Conservation (phyloP, 352 stramenopile species). For the Pythium insidiosum region DNA sequence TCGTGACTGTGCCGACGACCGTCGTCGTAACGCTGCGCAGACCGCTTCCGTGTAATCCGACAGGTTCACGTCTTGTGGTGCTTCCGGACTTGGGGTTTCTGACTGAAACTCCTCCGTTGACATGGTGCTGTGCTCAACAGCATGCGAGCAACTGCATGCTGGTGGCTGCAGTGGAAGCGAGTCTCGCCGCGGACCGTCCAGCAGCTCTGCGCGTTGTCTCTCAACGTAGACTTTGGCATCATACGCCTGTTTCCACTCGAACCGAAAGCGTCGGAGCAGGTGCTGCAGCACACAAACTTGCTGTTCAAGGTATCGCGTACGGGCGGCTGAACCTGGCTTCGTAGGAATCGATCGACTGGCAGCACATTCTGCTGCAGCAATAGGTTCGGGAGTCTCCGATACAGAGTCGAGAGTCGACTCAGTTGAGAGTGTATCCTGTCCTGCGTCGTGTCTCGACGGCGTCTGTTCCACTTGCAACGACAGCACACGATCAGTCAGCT, state of each 20-base stretch:
- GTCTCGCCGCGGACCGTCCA: slow-evolving; percentile 23
- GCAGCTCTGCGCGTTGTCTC: slow-evolving; percentile 28
- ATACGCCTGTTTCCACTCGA: slow-evolving; percentile 43
- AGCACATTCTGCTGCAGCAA: too few species aligned
- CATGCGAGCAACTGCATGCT: too few species aligned
- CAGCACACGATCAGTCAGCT: slow-evolving; percentile 35
- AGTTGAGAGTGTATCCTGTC: too few species aligned
- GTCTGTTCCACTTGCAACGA: slow-evolving; percentile 17
- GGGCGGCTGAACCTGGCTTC: too few species aligned
- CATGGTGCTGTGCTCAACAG: too few species aligned
- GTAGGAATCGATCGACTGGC: too few species aligned
- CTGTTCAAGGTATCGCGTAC: slow-evolving; percentile 39
- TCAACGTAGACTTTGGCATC: slow-evolving; percentile 22
- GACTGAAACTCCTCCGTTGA: too few species aligned
- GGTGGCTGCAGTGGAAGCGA: slow-evolving; percentile 12
- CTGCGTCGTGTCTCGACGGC: neutral
- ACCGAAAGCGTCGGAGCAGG: slow-evolving; percentile 34
- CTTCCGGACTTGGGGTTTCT: too few species aligned
- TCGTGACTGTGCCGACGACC: slow-evolving; percentile 11
- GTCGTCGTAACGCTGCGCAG: slow-evolving; percentile 32
- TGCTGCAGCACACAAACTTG: slow-evolving; percentile 40
- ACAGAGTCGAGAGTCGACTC: too few species aligned
- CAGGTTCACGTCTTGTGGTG: slow-evolving; percentile 1
- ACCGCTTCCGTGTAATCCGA: slow-evolving; percentile 32
- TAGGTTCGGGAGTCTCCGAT: too few species aligned